Evolutionary conservation across 306 rosid species (phyloP), one percentile per base, ranked within the genome.

Genomic region (Fragaria vesca): DNA sequence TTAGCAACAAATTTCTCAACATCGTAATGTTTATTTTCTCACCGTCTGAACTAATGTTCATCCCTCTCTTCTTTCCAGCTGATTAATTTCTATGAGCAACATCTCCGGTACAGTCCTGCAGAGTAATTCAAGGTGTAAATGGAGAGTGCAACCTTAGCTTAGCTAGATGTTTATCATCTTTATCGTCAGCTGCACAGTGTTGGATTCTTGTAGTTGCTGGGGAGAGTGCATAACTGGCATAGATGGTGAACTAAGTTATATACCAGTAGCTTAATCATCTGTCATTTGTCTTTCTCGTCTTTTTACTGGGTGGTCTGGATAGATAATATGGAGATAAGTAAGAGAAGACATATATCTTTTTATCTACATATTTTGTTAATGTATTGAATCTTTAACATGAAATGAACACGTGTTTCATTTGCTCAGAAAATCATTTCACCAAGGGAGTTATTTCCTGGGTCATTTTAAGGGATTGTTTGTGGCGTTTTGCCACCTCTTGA

Each of bases 61-160:
- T 84, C 71, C 40, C 67, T 43, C 61, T 48, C 8, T 62, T 63
- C 7, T 40, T 80, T 82, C 48, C 91, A 94, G 97, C 84, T 94
- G 89, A 90, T 94, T 83, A 89, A 85, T 88, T 94, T 86, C 86
- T 94, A 91, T 30, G 97, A 94, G 96, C 92, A 89, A 83, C 97
- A 90, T 87, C 94, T 94, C 80, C 90, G 93, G 34, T 94, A 90
- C 83, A 83, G 54, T 83, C 88, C 92, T 5, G 73, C 85, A 26
- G 72, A 79, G 24, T 90, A 85, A 88, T 62, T 77, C 67, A 71
- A 79, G 80, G 52, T 55, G 66, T 81, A 20, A 72, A 83, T 66
- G 82, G 87, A 61, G 80, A 71, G 55, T 28, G 58, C 70, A 61
- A 74, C 58, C 51, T 85, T 34, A 68, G 65, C 79, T 21, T 60